phyloP scores from a whole-genome alignment of 225 moss, liverwort and hornwort genomes.

The Antitrichia curtipendula region DNA sequence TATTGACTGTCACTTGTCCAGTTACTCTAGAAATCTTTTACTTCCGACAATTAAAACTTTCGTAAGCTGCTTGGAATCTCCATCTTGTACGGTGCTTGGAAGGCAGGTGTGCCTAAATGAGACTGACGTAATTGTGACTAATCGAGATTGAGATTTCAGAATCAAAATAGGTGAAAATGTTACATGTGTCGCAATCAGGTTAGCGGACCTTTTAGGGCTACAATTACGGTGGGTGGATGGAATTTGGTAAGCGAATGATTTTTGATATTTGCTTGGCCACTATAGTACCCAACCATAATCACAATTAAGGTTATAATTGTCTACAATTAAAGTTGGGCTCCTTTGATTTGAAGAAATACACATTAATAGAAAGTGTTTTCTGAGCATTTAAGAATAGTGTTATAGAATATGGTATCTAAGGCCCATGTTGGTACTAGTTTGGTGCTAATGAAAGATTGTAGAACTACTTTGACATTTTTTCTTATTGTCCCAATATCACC shows the following conservation, averaged over 20 bases:
- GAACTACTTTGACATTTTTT: too few relatives aligned
- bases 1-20: neutral
- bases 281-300: neutral
- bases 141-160: neutral
- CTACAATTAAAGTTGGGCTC: too few relatives aligned
- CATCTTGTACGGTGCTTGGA: neutral
- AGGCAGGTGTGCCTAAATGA: too few relatives aligned
- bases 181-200: neutral
- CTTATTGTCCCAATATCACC: too few relatives aligned
- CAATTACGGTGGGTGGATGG: neutral
- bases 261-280: neutral
- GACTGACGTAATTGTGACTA: neutral
- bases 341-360: too few relatives aligned
- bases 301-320: neutral
- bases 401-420: too few relatives aligned
- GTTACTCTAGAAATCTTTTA: too few relatives aligned
- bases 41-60: neutral
- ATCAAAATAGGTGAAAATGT: neutral
- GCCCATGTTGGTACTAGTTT: neutral
- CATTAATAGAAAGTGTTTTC: too few relatives aligned
- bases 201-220: neutral
- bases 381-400: too few relatives aligned
- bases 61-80: neutral
- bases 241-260: neutral
- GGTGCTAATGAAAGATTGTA: neutral